These are phyloP conservation scores for Trichocladium antarcticum DNA, from an alignment of 495 filamentous ascomycete species.

Conservation along the genomic window DNA sequence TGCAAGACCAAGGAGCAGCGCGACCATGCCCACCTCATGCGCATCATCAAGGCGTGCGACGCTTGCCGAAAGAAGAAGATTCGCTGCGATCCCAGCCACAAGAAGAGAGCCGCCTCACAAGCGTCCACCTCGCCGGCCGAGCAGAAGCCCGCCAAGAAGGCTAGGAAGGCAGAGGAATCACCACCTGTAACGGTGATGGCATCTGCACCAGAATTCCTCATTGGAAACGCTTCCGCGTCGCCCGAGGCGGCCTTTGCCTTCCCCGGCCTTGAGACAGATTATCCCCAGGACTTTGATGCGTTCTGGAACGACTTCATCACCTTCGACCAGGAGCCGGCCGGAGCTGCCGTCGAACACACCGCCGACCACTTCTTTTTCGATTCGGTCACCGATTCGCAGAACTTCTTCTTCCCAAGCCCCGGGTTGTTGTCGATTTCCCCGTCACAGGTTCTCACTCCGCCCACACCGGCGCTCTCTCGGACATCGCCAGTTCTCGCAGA, in stretches of 20 bases:
- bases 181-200: slow-evolving; percentile 12
- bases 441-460: slow-evolving; percentile 29
- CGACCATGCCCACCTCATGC: slow-evolving; percentile 48
- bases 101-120: slow-evolving; percentile 30
- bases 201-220: slow-evolving; percentile 7
- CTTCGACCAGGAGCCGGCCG: slow-evolving; percentile 26
- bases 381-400: slow-evolving; percentile 29
- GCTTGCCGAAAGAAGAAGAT: slow-evolving; percentile 45
- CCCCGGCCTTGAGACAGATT: slow-evolving; percentile 7
- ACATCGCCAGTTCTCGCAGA: slow-evolving; percentile 14
- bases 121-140: slow-evolving; percentile 23
- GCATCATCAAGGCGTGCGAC: slow-evolving; percentile 49
- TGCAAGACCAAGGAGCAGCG: slow-evolving; percentile 52
- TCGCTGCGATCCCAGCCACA: slow-evolving; percentile 43
- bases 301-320: slow-evolving; percentile 35
- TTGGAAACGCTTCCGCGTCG: slow-evolving; percentile 8
- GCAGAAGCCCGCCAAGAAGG: slow-evolving; percentile 28
- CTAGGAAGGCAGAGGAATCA: slow-evolving; percentile 27
- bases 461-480: slow-evolving; percentile 9
- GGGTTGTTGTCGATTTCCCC: slow-evolving; percentile 29
- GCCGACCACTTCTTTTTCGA: slow-evolving; percentile 29
- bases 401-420: slow-evolving; percentile 29
- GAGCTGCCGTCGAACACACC: slow-evolving; percentile 10
- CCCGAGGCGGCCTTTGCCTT: slow-evolving; percentile 13
- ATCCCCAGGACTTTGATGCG: slow-evolving; percentile 13